These are phyloP conservation scores for Glycine tomentella DNA, from an alignment of 306 rosid genomes.

Conservation along the genomic window DNA sequence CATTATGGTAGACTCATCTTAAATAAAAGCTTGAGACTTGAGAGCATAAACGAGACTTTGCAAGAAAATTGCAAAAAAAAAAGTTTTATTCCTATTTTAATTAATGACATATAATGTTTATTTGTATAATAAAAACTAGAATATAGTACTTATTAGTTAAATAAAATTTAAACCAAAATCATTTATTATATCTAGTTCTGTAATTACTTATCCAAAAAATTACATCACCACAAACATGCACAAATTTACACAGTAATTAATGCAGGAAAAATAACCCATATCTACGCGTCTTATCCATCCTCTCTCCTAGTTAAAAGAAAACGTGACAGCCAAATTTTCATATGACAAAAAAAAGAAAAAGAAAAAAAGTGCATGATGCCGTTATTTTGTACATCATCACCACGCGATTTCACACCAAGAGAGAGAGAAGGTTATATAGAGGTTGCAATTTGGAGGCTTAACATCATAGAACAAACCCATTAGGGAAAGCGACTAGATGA, in stretches of 20 bases:
- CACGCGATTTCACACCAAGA: background rate
- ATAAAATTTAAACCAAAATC: no score
- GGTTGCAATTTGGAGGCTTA: constrained; percentile 19
- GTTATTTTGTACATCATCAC: constrained; percentile 1
- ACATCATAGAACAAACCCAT: constrained; percentile 47
- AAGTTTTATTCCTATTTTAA: background rate
- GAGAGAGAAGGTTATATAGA: background rate
- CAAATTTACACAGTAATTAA: background rate
- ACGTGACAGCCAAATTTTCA: constrained; percentile 1
- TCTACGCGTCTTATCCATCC: background rate
- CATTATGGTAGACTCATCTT: background rate
- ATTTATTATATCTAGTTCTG: background rate
- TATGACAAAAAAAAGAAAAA: background rate
- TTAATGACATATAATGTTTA: no score
- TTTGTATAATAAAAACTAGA: background rate
- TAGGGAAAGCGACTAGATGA: constrained; percentile 33
- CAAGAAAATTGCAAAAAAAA: background rate
- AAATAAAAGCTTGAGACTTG: background rate
- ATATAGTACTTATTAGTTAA: background rate
- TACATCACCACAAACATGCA: background rate
- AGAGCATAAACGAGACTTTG: background rate
- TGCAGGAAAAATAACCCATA: background rate
- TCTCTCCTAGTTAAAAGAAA: constrained; percentile 7
- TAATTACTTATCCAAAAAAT: background rate
- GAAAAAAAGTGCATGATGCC: constrained; percentile 29